A percentile compares a stretch with the other conserved stretches of the same genome.
phyloP scores from a whole-genome alignment of 129 eudicot genomes.

The Erigeron canadensis region DNA sequence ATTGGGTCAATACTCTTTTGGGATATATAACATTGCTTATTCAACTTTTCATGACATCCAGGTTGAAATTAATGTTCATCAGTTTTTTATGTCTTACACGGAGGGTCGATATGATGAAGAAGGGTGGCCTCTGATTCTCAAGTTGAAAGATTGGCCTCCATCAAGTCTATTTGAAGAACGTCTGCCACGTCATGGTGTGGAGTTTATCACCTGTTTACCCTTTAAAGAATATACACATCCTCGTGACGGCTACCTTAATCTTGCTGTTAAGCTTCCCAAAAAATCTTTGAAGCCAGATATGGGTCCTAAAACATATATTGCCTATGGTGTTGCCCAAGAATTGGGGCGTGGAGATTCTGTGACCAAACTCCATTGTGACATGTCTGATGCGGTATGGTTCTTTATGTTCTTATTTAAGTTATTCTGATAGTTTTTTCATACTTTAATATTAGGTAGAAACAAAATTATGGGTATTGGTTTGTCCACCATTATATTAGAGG shows the following conservation, averaged over 20 bases:
- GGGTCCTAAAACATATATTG: conserved; percentile 67
- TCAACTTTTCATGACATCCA: conserved; percentile 23
- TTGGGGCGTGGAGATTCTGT: conserved; percentile 76
- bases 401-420: neutral
- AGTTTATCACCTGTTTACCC: conserved; percentile 57
- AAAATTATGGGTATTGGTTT: neutral
- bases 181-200: conserved; percentile 60
- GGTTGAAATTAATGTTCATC: conserved; percentile 47
- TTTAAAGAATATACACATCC: conserved; percentile 78
- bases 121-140: conserved; percentile 60
- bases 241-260: conserved; percentile 47
- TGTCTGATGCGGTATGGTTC: conserved; percentile 57
- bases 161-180: conserved; percentile 50
- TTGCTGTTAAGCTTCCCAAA: conserved; percentile 57
- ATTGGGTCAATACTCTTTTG: neutral
- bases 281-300: conserved; percentile 29
- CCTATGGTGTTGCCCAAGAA: conserved; percentile 62
- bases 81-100: conserved; percentile 45
- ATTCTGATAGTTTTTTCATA: neutral
- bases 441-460: neutral
- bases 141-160: conserved; percentile 74
- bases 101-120: conserved; percentile 33
- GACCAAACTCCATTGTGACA: conserved; percentile 52
- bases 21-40: too few species aligned
- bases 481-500: too few species aligned